Evolutionary conservation across 805 yeast species (phyloP).

Genomic region (Saccharomyces cerevisiae): DNA sequence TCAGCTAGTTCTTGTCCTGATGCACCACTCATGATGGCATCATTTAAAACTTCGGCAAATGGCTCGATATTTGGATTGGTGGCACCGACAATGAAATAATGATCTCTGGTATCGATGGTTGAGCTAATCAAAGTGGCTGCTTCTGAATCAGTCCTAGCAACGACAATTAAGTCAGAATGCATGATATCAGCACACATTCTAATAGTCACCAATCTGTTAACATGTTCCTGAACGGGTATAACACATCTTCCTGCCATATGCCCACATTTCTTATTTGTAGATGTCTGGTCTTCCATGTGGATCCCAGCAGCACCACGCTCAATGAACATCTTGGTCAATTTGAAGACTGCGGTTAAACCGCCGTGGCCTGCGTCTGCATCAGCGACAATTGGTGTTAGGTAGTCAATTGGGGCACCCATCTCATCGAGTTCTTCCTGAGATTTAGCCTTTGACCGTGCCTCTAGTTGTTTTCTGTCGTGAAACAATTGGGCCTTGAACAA

Average conservation of each 20-base stretch:
- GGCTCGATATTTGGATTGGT: conserved; percentile 72
- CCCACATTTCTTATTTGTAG: conserved; percentile 97
- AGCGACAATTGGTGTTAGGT: conserved; percentile 88
- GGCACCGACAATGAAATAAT: conserved; percentile 81
- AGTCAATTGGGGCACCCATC: conserved; percentile 69
- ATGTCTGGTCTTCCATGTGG: conserved; percentile 98
- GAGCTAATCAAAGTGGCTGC: conserved; percentile 94
- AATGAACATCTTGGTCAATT: conserved; percentile 89
- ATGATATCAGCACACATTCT: conserved; percentile 92
- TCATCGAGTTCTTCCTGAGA: conserved; percentile 57
- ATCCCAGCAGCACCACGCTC: conserved; percentile 99
- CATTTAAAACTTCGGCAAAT: conserved; percentile 67
- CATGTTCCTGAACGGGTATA: conserved; percentile 96
- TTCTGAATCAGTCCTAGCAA: conserved; percentile 96
- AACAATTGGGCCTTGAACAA: conserved; percentile 92
- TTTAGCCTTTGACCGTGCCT: conserved; percentile 55
- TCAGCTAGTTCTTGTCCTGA: conserved; percentile 61
- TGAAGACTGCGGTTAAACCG: conserved; percentile 92
- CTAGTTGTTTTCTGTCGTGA: conserved; percentile 95
- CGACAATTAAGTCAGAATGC: conserved; percentile 76
- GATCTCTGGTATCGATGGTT: conserved; percentile 90
- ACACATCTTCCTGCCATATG: conserved; percentile 98
- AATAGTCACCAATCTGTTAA: conserved; percentile 86
- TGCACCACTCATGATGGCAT: conserved; percentile 68
- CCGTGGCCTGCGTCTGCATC: conserved; percentile 99